A percentile compares a stretch with the other conserved stretches of the same genome.
Conservation (phyloP, 192 early-diverging fungal species). For the Coemansia umbellata region DNA sequence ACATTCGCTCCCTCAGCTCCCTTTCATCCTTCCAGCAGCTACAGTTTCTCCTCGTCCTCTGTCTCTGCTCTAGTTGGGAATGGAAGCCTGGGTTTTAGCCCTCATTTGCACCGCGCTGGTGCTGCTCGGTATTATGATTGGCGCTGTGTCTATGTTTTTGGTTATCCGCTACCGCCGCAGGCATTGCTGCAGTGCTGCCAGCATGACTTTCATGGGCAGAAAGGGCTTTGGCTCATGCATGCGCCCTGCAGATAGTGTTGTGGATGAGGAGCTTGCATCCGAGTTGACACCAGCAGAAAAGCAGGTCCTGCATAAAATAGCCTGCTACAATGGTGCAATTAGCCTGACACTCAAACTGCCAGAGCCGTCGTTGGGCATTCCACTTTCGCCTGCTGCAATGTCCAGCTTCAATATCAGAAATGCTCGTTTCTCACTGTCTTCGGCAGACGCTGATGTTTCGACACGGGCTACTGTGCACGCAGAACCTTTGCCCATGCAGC, state of each 20-base stretch:
- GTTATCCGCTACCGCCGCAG: conserved; percentile 5
- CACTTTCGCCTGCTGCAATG: conserved; percentile 10
- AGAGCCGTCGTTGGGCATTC: conserved; percentile 22
- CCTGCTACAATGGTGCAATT: conserved; percentile 14
- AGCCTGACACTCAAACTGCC: conserved; percentile 29
- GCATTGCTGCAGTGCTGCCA: not conserved
- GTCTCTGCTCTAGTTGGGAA: not conserved
- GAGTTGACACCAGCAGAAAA: conserved; percentile 33
- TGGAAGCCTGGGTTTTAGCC: conserved; percentile 16
- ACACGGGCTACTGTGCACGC: not conserved
- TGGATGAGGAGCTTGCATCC: conserved; percentile 19
- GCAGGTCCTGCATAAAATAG: conserved; percentile 19
- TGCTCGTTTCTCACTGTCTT: not conserved
- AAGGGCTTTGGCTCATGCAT: conserved; percentile 1
- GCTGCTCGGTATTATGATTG: conserved; percentile 3
- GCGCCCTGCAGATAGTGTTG: not conserved
- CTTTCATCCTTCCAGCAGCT: not conserved
- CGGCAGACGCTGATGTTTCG: not conserved
- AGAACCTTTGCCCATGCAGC: not conserved
- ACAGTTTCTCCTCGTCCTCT: not conserved
- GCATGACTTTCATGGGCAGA: too few relatives aligned
- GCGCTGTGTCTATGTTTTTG: conserved; percentile 3
- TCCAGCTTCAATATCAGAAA: not conserved
- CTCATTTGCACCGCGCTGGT: conserved; percentile 8
- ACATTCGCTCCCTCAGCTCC: not conserved